Conservation (phyloP, 202 grass and related monocot species). For the Schoenoplectus triqueter region DNA sequence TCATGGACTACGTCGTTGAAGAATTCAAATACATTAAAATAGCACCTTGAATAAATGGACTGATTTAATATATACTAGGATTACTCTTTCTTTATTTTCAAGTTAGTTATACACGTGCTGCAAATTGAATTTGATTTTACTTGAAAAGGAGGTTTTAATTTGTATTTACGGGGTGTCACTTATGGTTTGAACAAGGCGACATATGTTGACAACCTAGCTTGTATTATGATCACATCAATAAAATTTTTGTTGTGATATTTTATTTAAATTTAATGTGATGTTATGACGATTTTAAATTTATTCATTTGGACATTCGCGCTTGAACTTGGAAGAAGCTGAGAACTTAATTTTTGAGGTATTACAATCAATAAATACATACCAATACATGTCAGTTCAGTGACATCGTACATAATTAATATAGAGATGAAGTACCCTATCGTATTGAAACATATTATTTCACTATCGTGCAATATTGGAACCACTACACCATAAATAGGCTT, state of each 20-base stretch:
- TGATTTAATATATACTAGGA: no score
- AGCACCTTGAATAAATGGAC: no score
- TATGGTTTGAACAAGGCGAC: not conserved
- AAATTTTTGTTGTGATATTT: not conserved
- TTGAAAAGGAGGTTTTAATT: slow-evolving; percentile 12
- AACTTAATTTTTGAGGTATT: not conserved
- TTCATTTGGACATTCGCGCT: not conserved
- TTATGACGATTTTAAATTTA: not conserved
- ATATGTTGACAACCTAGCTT: not conserved
- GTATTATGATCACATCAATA: not conserved
- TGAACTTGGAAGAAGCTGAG: not conserved
- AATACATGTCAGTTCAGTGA: not conserved
- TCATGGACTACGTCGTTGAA: no score
- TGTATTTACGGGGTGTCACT: not conserved
- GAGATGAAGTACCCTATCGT: not conserved
- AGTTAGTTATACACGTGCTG: not conserved
- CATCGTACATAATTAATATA: slow-evolving; percentile 19
- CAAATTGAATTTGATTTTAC: not conserved
- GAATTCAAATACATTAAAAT: no score
- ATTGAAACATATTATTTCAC: no score
- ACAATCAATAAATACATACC: not conserved
- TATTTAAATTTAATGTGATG: not conserved
- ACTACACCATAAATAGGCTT: no score
- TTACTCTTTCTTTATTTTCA: not conserved
- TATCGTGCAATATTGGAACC: no score